phyloP scores from a whole-genome alignment of 2,329 filamentous ascomycete genomes.

The Gaeumannomyces tritici region DNA sequence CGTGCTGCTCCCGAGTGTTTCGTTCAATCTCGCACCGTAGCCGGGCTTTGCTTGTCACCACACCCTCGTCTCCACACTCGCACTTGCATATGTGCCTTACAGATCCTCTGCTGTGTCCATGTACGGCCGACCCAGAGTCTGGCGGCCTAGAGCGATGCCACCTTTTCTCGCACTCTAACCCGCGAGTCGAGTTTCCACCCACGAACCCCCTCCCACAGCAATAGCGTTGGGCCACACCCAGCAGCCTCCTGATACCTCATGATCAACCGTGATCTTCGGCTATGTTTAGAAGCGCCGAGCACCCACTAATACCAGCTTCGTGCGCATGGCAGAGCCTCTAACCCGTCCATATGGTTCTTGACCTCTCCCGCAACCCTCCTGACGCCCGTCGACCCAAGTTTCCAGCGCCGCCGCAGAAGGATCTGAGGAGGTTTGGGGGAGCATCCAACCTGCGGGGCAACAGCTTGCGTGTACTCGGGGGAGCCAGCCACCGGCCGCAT shows the following conservation, averaged over 20 bases:
- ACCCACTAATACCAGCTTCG: slow-evolving; percentile 2
- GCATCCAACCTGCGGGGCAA: not conserved
- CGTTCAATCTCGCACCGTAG: slow-evolving; percentile 3
- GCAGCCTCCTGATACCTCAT: slow-evolving; percentile 2
- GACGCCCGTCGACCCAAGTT: not conserved
- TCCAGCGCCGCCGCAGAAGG: not conserved
- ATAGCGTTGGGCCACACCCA: not conserved
- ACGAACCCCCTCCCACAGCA: not conserved
- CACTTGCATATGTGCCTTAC: slow-evolving; percentile 1
- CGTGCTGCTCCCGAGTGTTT: slow-evolving; percentile 2
- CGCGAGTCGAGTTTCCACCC: not conserved
- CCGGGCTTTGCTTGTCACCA: not conserved
- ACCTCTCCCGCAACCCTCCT: not conserved
- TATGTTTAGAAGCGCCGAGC: slow-evolving; percentile 5
- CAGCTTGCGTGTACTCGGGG: not conserved
- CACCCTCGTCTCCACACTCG: slow-evolving; percentile 1
- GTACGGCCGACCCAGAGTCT: not conserved
- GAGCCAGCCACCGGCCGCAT: not conserved
- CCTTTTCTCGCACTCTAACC: not conserved
- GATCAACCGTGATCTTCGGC: slow-evolving; percentile 4
- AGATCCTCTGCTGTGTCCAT: not conserved
- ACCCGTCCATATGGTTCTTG: not conserved
- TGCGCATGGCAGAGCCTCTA: not conserved
- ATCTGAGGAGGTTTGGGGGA: not conserved
- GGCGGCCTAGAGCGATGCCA: not conserved